Percentiles rank a stretch among this genome's conserved stretches.
phyloP scores from a whole-genome alignment of 2,329 filamentous ascomycete species.

The Chrysoporthe puriensis region DNA sequence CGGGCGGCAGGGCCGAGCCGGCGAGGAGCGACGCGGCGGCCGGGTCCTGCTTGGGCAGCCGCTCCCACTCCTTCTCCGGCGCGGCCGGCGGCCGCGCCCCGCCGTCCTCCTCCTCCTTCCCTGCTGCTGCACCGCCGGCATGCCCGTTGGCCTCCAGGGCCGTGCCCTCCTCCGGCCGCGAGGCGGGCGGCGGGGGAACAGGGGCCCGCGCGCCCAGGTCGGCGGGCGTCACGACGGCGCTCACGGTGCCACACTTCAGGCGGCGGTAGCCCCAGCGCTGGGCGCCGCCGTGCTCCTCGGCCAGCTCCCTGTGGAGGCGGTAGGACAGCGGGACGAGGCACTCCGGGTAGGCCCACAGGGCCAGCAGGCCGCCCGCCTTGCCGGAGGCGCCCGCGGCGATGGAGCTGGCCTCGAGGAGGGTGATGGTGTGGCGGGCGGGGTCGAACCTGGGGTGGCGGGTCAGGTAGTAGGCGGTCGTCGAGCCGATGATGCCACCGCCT shows the following conservation, averaged over 20 bases:
- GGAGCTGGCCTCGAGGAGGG: constrained; percentile 80
- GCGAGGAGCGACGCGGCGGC: constrained; percentile 52
- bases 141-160: not conserved
- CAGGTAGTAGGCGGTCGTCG: constrained; percentile 87
- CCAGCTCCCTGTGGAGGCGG: constrained; percentile 78
- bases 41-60: constrained; percentile 62
- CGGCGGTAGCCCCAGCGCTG: constrained; percentile 85
- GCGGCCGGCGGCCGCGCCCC: constrained; percentile 1
- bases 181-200: constrained; percentile 17
- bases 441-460: constrained; percentile 84
- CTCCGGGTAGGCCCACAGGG: constrained; percentile 86
- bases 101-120: constrained; percentile 15
- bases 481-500: constrained; percentile 94
- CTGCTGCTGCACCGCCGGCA: constrained; percentile 9
- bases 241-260: constrained; percentile 70
- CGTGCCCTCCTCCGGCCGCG: not conserved
- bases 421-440: constrained; percentile 74
- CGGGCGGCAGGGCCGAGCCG: constrained; percentile 68
- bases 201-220: constrained; percentile 34
- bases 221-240: constrained; percentile 38
- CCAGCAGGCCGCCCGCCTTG: constrained; percentile 90
- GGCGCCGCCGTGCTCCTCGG: constrained; percentile 79
- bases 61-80: constrained; percentile 58
- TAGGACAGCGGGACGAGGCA: constrained; percentile 87
- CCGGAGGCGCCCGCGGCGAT: constrained; percentile 93